Conservation (phyloP, 2,329 filamentous ascomycete species). For the Scedosporium dehoogii region DNA sequence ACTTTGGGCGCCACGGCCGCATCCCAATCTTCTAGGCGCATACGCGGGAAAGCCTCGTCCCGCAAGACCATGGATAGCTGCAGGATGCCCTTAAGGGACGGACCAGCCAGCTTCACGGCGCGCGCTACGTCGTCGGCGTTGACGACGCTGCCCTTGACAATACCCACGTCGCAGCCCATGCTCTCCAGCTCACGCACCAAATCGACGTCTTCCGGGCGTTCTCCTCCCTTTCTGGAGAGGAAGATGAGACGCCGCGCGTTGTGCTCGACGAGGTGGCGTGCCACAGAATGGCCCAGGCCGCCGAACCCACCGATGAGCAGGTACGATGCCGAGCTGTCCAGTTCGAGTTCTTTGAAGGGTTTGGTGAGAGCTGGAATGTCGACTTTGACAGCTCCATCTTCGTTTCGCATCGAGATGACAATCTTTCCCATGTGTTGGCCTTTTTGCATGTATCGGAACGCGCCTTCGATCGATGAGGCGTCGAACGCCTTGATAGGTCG, state of each 20-base stretch:
- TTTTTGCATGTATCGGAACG: conserved; percentile 32
- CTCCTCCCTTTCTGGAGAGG: conserved; percentile 10
- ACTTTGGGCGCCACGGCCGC: conserved; percentile 20
- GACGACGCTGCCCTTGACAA: conserved; percentile 22
- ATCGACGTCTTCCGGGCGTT: background rate
- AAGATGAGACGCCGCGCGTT: conserved; percentile 16
- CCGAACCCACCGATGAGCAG: conserved; percentile 19
- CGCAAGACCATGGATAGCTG: background rate
- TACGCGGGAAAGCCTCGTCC: conserved; percentile 12
- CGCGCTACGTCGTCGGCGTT: conserved; percentile 17
- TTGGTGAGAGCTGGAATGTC: background rate
- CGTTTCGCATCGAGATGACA: conserved; percentile 13
- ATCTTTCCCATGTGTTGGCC: conserved; percentile 34
- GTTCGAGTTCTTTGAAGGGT: background rate
- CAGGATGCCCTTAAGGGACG: background rate
- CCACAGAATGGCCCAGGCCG: conserved; percentile 16
- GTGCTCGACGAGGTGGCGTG: conserved; percentile 16
- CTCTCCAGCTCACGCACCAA: conserved; percentile 13
- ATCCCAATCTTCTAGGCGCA: conserved; percentile 23
- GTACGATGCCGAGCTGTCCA: conserved; percentile 11
- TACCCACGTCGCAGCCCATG: conserved; percentile 10
- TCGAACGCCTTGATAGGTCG: conserved; percentile 15
- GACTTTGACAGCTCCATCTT: background rate
- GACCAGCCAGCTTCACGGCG: conserved; percentile 9
- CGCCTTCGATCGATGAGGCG: conserved; percentile 21